Base-by-base conservation (phyloP, 768 basidiomycete species). In the Hygrocybe punicea region DNA sequence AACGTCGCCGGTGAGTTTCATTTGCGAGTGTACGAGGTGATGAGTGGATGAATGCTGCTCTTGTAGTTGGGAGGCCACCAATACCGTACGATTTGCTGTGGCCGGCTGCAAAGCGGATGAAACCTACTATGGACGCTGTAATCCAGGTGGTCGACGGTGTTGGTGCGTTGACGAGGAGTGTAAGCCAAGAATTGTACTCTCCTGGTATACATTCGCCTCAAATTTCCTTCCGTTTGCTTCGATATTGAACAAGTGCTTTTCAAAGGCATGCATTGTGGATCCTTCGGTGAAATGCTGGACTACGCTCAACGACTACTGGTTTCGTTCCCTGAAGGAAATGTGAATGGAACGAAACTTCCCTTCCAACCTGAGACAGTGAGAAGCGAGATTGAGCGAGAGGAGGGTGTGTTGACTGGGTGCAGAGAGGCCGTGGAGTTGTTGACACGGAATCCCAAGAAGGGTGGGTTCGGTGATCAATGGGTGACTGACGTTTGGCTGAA, bases 341-440 rank as follows among this genome's bases (percentile, higher is more conserved):
- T 64, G 7, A 61, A 58, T n/a, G 70, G 68, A 9, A 65, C 64
- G 17, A 56, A 65, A 23, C 67, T 66, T 35, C 69, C 70, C 48
- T 35, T 65, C 7, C 62, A 71, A 1, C 55, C 60, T 1, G 71
- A 71, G 34, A 59, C 65, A 10, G 60, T 66, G 34, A 62, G 64
- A 64, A 56, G 71, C 58, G 69, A 63, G 62, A 59, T 64, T 56
- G 58, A 69, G 58, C 69, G 69, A 17, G 73, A 76, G 37, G 83
- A 81, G 35, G 71, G 76, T 19, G 81, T 73, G 3, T 59, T 79
- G 64, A 80, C 73, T 45, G 84, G 82, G 17, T 91, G 85, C 69
- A 78, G 92, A 46, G 87, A 94, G 68, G 91, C 93, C 0, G 93
- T 96, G 11, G 93, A 98, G 76, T 85, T 95, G 51, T 73, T 97